phyloP scores from a whole-genome alignment of 148 eudicot genomes.

The Dysphania ambrosioides region DNA sequence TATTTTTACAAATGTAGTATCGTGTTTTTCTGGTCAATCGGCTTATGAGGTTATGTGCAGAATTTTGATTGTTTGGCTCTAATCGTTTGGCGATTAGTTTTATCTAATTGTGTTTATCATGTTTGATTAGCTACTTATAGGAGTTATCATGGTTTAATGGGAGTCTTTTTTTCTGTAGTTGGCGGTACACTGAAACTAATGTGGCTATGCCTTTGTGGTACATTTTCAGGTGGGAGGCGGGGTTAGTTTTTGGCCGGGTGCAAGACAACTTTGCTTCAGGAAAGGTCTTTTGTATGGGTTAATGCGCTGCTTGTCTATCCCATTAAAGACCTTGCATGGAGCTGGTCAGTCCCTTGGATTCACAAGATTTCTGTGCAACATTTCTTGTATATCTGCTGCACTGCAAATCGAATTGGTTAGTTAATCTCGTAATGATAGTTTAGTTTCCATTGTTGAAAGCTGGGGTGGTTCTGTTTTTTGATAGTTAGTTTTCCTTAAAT shows the following conservation, averaged over 20 bases:
- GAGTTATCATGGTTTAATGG: not conserved
- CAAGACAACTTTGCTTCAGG: slow-evolving; percentile 63
- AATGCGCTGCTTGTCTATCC: slow-evolving; percentile 58
- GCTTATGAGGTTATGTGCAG: not conserved
- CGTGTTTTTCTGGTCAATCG: not conserved
- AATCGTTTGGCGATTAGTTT: not conserved
- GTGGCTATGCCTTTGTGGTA: not conserved
- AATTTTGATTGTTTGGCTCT: not conserved
- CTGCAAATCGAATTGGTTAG: slow-evolving; percentile 83
- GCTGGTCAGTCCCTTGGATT: slow-evolving; percentile 63
- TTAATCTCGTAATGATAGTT: slow-evolving; percentile 12
- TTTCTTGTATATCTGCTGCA: slow-evolving; percentile 54
- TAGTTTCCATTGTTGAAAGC: not conserved
- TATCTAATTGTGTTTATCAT: not conserved
- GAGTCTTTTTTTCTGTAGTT: not conserved
- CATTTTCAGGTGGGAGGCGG: slow-evolving; percentile 49
- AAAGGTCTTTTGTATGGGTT: slow-evolving; percentile 72
- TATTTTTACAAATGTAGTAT: not conserved
- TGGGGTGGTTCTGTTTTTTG: not conserved
- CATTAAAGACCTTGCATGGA: slow-evolving; percentile 68
- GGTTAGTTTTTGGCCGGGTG: slow-evolving; percentile 64
- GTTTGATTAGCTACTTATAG: not conserved
- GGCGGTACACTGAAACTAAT: not conserved
- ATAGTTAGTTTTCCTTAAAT: not conserved
- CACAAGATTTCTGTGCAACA: slow-evolving; percentile 55